These are phyloP conservation scores for Pachysandra terminalis DNA, from an alignment of 164 flowering plant genomes.

Conservation along the genomic window DNA sequence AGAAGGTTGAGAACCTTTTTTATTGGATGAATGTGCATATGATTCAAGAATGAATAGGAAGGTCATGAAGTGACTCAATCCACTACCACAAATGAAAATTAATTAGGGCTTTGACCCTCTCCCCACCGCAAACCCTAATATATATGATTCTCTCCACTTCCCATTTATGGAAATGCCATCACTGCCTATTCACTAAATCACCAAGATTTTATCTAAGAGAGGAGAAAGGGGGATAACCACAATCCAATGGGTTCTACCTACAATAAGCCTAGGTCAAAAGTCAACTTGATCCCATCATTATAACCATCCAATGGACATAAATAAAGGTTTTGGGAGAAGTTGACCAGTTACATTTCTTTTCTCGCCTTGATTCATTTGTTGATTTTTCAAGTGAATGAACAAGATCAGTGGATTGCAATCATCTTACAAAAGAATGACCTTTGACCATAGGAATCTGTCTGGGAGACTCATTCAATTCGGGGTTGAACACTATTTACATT, in stretches of 20 bases:
- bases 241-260: constrained; percentile 12
- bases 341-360: too few relatives aligned
- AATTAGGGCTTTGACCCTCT: constrained; percentile 28
- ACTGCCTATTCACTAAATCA: constrained; percentile 10
- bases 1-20: background rate
- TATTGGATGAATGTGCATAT: constrained; percentile 24
- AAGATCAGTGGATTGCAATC: too few relatives aligned
- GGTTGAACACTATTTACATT: too few relatives aligned
- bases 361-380: too few relatives aligned
- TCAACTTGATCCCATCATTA: constrained; percentile 22
- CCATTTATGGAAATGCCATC: constrained; percentile 23
- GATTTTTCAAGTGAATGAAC: too few relatives aligned
- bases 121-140: constrained; percentile 17
- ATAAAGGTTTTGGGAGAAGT: too few relatives aligned
- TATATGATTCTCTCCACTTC: constrained; percentile 22
- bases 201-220: background rate
- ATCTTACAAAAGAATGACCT: too few relatives aligned
- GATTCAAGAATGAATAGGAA: constrained; percentile 22
- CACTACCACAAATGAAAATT: constrained; percentile 13
- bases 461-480: too few relatives aligned
- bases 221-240: too few relatives aligned
- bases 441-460: too few relatives aligned
- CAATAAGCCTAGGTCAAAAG: constrained; percentile 17
- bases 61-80: constrained; percentile 1
- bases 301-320: constrained; percentile 9